Evolutionary conservation across 1,139 yeast species (phyloP), one percentile per base, ranked within the genome.

Genomic region (Scheffersomyces parashehatae): DNA sequence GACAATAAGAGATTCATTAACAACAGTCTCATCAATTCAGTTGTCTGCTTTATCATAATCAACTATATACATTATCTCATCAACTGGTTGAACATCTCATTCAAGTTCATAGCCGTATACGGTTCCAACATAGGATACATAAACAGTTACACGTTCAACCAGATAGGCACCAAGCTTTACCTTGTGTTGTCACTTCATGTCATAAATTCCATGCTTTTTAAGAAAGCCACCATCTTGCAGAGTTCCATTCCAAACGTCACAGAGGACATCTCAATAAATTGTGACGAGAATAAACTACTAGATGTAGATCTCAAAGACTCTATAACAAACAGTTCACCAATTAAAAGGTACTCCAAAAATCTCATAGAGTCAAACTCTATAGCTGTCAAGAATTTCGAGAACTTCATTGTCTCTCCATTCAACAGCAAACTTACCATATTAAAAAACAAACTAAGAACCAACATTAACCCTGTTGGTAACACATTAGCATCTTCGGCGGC

Each of bases 381-480:
- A 9, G 80, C 81, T 5, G 71, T 77, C 4, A 78, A 76, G 46
- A 82, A 82, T 53, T 81, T 82, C 53, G 82, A 80, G 53, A 77
- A 68, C 44, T 81, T 77, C 48, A 76, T 82, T 47, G 62, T 67
- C 46, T 68, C 62, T 41, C 71, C 71, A 24, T 73, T 68, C 53
- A 65, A 63, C 41, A 67, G 68, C 42, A 62, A 60, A 32, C 41
- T 49, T 28, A 45, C 52, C 5, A 42, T 40, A 13, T 30, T 49
- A 13, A 47, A 43, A 28, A 47, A 45, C 37, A 45, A 43, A 39
- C 35, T 49, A 16, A 31, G 49, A 34, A 46, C 43, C 24, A 46
- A 48, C 31, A 39, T 32, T 11, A 44, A 41, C 29, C 31, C 35
- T 10, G 20, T 11, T n/a, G 13, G 13, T 11, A 12, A 26, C 24